Conservation (phyloP, 192 early-diverging fungal species). For the Coemansia erecta region DNA sequence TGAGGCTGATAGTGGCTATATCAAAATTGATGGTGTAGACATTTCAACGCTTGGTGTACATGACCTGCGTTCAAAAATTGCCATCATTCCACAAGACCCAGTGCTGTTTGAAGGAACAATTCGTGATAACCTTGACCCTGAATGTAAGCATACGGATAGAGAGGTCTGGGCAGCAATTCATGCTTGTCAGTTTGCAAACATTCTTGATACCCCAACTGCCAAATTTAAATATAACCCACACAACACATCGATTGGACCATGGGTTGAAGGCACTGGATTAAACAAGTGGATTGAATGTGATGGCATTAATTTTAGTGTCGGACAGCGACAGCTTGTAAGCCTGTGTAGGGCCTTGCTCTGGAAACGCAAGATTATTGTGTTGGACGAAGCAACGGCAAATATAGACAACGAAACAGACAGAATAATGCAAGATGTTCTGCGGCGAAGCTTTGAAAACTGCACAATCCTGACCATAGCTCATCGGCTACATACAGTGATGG, state of each 20-base stretch:
- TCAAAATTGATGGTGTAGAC: conserved; percentile 69
- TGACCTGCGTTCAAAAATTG: conserved; percentile 59
- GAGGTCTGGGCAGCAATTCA: conserved; percentile 67
- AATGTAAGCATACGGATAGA: conserved; percentile 63
- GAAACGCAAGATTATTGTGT: conserved; percentile 56
- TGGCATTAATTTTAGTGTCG: neutral
- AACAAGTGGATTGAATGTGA: conserved; percentile 16
- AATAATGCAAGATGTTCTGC: conserved; percentile 56
- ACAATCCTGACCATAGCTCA: conserved; percentile 64
- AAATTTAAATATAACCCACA: neutral
- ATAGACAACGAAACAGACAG: conserved; percentile 39
- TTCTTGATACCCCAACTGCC: neutral
- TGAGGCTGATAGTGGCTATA: conserved; percentile 59
- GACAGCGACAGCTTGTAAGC: conserved; percentile 69
- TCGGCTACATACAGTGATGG: conserved; percentile 59
- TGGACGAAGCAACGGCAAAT: conserved; percentile 62
- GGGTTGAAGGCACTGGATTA: conserved; percentile 57
- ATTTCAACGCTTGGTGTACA: conserved; percentile 62
- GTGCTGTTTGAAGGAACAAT: conserved; percentile 31
- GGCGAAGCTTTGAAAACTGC: conserved; percentile 53
- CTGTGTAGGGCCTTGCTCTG: conserved; percentile 68
- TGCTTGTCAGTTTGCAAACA: conserved; percentile 3
- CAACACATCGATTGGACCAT: conserved; percentile 13
- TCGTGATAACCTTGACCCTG: conserved; percentile 77
- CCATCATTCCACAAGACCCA: conserved; percentile 75